A percentile compares a stretch with the other conserved stretches of the same genome.
These are phyloP conservation scores for Gossypium australe DNA, from an alignment of 345 rosid species.

Conservation along the genomic window DNA sequence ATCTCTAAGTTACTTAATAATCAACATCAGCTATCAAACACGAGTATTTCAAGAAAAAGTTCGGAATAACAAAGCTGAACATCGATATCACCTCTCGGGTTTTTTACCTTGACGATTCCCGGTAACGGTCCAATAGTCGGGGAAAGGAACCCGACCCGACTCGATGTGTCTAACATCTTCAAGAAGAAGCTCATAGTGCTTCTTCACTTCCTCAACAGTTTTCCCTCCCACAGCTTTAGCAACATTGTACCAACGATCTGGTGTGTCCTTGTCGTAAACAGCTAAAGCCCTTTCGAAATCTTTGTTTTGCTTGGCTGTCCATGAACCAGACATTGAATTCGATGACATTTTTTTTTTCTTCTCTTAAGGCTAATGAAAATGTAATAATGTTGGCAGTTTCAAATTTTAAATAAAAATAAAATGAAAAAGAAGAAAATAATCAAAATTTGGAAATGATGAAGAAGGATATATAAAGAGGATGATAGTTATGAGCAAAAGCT, in stretches of 20 bases:
- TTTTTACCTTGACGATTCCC: conserved; percentile 29
- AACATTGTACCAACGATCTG: conserved; percentile 94
- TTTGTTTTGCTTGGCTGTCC: conserved; percentile 91
- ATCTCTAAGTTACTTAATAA: too few relatives aligned
- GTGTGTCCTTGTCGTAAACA: conserved; percentile 83
- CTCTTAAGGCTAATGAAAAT: background rate
- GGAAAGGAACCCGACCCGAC: conserved; percentile 74
- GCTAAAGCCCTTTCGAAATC: conserved; percentile 93
- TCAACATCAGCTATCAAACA: too few relatives aligned
- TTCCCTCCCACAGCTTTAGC: conserved; percentile 86
- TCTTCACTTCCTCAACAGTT: conserved; percentile 79
- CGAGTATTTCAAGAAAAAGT: background rate
- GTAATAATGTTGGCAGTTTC: background rate
- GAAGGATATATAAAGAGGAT: background rate
- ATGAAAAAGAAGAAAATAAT: too few relatives aligned
- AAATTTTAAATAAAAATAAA: too few relatives aligned
- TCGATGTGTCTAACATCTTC: conserved; percentile 71
- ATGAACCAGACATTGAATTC: conserved; percentile 63
- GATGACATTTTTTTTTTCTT: conserved; percentile 47
- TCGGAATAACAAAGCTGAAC: background rate
- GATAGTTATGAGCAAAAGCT: conserved; percentile 31
- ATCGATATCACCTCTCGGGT: background rate
- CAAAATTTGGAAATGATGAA: background rate
- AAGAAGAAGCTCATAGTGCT: conserved; percentile 70
- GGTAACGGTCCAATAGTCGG: conserved; percentile 52